Base-by-base conservation (phyloP, 495 filamentous ascomycete species). In the Penicillium waksmanii region DNA sequence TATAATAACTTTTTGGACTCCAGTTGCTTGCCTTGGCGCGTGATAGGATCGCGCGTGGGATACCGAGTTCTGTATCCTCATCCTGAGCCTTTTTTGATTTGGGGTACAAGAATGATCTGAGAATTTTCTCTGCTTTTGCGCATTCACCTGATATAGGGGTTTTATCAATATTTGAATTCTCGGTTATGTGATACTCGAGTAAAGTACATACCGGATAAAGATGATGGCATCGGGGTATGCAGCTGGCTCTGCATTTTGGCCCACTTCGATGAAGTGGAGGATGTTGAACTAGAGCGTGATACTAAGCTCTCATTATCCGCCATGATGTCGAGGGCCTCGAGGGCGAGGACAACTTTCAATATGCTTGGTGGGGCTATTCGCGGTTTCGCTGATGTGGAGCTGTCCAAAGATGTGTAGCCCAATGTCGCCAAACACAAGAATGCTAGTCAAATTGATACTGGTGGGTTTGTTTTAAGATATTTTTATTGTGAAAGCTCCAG, bases 71-170 rank as follows among this genome's bases (percentile, higher is more conserved):
- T 18, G 42, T 44, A 36, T 12, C 18, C 6, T 43, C 46, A 25
- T 50, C 55, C 3, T 48, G 9, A 7, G 23, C 27, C 17, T 57
- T 43, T 10, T 48, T 47, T n/a, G 6, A 87, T 53, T 86, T 80
- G 11, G 93, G 91, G 65, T 95, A 91, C 61, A 96, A 82, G 67
- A 97, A 97, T 2, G 92, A 96, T 46, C 89, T 82, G 18, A 97
- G 83, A 64, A 96, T 95, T 74, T 91, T 92, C 58, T 84, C 87
- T 55, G 88, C 88, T 69, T 93, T 93, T 71, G 84, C 89, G 74
- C 90, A 93, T 71, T 95, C 46, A 7, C 17, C 43, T 46, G 17
- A 13, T 1, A 19, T 7, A 5, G 43, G 17, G 9, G 1, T 13
- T 31, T 6, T 1, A 31, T 31, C 27, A 31, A 4, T 31, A 31